These are phyloP conservation scores for Austropuccinia psidii DNA, from an alignment of 1,284 basidiomycete genomes.

Conservation along the genomic window DNA sequence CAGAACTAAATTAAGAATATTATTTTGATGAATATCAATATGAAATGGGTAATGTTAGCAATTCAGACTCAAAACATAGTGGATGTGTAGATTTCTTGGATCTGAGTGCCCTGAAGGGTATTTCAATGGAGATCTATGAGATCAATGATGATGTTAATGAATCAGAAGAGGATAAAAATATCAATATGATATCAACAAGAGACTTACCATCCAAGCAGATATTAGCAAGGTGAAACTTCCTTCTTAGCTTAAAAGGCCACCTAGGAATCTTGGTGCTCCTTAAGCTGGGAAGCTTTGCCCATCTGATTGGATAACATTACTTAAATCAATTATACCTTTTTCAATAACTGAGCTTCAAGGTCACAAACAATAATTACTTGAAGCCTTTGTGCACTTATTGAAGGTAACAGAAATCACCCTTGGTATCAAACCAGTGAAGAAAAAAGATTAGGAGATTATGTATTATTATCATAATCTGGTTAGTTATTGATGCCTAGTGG, in stretches of 20 bases:
- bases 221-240: too few species aligned
- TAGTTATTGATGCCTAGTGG: constrained; percentile 15
- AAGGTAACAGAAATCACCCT: constrained; percentile 25
- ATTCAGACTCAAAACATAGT: not conserved
- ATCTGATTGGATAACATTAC: constrained; percentile 8
- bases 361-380: not conserved
- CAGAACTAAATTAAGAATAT: not conserved
- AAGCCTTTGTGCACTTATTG: constrained; percentile 1
- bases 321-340: constrained; percentile 3
- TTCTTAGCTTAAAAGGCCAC: constrained; percentile 17
- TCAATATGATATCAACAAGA: too few species aligned
- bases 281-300: constrained; percentile 16
- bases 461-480: constrained; percentile 21
- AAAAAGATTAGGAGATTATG: not conserved
- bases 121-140: constrained; percentile 6
- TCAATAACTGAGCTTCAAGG: not conserved
- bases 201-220: too few species aligned
- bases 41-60: too few species aligned
- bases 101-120: constrained; percentile 10
- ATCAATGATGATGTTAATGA: too few species aligned
- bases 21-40: constrained; percentile 21
- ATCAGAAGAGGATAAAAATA: too few species aligned
- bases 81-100: not conserved
- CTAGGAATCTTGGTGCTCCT: constrained; percentile 15
- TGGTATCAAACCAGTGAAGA: not conserved